Evolutionary conservation across 176 grass and related monocot species (phyloP).

Genomic region (Paspalum notatum): DNA sequence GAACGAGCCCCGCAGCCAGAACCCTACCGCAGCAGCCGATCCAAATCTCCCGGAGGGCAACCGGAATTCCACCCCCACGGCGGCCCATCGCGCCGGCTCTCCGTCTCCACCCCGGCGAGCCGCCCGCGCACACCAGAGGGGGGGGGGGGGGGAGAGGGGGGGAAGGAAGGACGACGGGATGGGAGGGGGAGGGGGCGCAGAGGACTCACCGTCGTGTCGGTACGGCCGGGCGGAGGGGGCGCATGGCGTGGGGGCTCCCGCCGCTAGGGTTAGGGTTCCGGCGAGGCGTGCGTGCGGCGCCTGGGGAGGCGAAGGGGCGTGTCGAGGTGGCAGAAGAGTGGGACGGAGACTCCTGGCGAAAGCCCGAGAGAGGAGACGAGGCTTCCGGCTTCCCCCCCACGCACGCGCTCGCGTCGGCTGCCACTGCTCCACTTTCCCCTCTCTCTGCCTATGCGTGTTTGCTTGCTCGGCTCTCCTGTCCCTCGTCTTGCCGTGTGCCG

Average conservation of each 20-base stretch:
- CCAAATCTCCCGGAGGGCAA: not conserved
- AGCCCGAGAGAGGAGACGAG: not conserved
- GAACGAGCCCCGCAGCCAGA: too few species aligned
- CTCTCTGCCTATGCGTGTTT: too few species aligned
- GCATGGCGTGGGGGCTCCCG: not conserved
- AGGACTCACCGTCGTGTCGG: not conserved
- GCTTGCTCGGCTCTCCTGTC: too few species aligned
- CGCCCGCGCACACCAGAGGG: not conserved
- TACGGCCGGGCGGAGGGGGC: not conserved
- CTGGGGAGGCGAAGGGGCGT: not conserved
- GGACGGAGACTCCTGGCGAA: not conserved
- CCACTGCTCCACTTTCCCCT: not conserved
- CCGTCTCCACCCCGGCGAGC: too few species aligned
- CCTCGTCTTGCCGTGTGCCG: too few species aligned
- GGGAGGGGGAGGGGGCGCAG: not conserved
- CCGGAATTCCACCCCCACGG: not conserved
- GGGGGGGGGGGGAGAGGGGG: not conserved
- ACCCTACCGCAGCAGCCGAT: not conserved
- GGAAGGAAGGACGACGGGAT: too few species aligned
- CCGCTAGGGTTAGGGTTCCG: conserved; percentile 44
- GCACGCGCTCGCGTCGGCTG: not conserved
- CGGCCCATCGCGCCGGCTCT: not conserved
- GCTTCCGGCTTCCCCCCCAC: not conserved
- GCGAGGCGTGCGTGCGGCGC: not conserved
- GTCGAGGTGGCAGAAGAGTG: not conserved